phyloP scores from a whole-genome alignment of 805 yeast genomes.

The Metschnikowia koreensis region DNA sequence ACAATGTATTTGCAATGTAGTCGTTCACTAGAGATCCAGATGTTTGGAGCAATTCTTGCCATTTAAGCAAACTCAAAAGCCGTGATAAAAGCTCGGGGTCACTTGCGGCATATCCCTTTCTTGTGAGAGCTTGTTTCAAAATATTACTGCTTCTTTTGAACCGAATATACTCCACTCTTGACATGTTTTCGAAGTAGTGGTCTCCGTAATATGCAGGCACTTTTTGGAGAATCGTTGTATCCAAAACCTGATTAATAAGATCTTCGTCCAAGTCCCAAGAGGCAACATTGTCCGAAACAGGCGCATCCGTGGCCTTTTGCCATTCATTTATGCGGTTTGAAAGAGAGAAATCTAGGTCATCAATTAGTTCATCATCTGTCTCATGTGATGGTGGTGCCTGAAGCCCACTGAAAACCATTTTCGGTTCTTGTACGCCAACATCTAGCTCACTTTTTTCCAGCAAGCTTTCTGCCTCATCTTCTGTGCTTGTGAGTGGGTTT shows the following conservation, averaged over 20 bases:
- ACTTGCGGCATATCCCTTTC: conserved; percentile 8
- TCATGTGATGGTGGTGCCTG: not conserved
- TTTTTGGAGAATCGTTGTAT: conserved; percentile 11
- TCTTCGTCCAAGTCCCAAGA: conserved; percentile 22
- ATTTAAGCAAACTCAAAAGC: conserved; percentile 15
- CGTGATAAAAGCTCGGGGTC: conserved; percentile 15
- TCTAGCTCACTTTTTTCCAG: not conserved
- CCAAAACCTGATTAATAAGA: conserved; percentile 11
- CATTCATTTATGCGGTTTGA: conserved; percentile 17
- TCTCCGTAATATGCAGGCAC: conserved; percentile 20
- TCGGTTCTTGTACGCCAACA: not conserved
- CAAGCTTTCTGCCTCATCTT: conserved; percentile 8
- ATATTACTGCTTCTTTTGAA: conserved; percentile 14
- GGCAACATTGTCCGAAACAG: conserved; percentile 19
- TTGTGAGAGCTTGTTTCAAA: conserved; percentile 14
- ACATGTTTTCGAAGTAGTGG: conserved; percentile 15
- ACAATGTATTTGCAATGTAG: conserved; percentile 18
- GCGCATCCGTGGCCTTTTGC: conserved; percentile 16
- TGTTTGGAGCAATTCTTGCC: conserved; percentile 16
- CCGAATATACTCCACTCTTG: conserved; percentile 13
- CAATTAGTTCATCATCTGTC: conserved; percentile 12
- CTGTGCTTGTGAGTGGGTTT: conserved; percentile 14
- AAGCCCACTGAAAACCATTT: not conserved
- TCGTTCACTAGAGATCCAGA: conserved; percentile 20
- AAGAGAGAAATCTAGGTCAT: conserved; percentile 12